Evolutionary conservation across 768 basidiomycete species (phyloP), one percentile per base, ranked within the genome.

Genomic region (Candolleomyces efflorescens): DNA sequence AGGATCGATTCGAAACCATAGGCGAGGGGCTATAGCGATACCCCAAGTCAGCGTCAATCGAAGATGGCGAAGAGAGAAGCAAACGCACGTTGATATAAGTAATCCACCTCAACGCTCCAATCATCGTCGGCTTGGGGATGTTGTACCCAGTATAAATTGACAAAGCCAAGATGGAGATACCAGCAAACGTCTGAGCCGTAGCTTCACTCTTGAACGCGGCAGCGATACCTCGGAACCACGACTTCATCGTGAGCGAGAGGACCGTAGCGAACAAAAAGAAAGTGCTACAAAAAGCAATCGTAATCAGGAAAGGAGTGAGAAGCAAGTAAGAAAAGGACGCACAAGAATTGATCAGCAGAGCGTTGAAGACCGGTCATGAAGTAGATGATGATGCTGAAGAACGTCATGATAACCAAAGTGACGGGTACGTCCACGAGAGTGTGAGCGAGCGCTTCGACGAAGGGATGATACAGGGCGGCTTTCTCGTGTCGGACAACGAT

Each of bases 1-100:
- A 95, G 74, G 45, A 93, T 68, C 1, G 82, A 75, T 64, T 94
- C 90, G 67, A 94, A 93, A 0, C 82, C 86, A 65, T 82, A 90
- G 73, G 58, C 67, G 61, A 71, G 61, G 18, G 59, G 61, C 62
- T 64, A 45, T 18, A 37, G 15, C n/a, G 36, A 36, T 1, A 11
- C 37, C 3, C 4, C 17, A 17, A 26, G 27, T 26, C 49, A 20
- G 13, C 11, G 17, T 51, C 11, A 24, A 51, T 5, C 17, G 11
- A 13, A 3, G n/a, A 26, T 18, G 44, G 38, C 36, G 22, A 37
- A 12, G 6, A 18, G 32, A 11, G 46, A 1, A 23, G 11, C 54
- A 4, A 17, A 64, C 83, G 51, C 62, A 80, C 84, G 52, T 86
- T 86, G 36, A 86, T 77, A 44, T 79, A 86, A 6, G 81, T 80